Conservation (phyloP, 495 filamentous ascomycete genomes). For the Tuber brumale region DNA sequence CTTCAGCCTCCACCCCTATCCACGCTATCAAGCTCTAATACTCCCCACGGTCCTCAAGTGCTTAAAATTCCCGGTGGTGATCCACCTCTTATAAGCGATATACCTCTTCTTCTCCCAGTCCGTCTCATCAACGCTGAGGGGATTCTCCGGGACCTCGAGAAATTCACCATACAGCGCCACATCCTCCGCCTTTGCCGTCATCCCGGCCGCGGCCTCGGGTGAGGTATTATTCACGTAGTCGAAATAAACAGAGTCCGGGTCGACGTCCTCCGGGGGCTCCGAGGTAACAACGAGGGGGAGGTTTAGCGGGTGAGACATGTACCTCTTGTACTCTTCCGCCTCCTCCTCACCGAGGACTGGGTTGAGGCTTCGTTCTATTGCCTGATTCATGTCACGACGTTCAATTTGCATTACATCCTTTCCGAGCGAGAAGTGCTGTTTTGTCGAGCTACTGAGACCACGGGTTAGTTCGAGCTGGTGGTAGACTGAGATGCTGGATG, state of each 20-base stretch:
- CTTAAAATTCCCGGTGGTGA: slow-evolving; percentile 46
- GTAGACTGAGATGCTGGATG: slow-evolving; percentile 9
- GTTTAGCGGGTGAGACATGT: slow-evolving; percentile 82
- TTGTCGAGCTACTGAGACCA: slow-evolving; percentile 25
- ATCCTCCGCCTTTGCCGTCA: slow-evolving; percentile 56
- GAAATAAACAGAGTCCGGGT: slow-evolving; percentile 27
- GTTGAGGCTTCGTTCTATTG: slow-evolving; percentile 37
- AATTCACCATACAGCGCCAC: slow-evolving; percentile 67
- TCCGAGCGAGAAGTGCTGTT: slow-evolving; percentile 29
- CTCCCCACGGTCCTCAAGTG: slow-evolving; percentile 30
- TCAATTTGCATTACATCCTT: slow-evolving; percentile 39
- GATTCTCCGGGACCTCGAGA: slow-evolving; percentile 67
- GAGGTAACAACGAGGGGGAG: slow-evolving; percentile 79
- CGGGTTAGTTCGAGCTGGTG: slow-evolving; percentile 16
- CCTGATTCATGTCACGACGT: slow-evolving; percentile 46
- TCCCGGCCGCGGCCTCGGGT: slow-evolving; percentile 41
- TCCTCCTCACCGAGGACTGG: slow-evolving; percentile 49
- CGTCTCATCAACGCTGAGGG: slow-evolving; percentile 76
- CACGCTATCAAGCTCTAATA: slow-evolving; percentile 16
- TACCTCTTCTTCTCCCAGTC: slow-evolving; percentile 87
- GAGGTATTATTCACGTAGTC: slow-evolving; percentile 36
- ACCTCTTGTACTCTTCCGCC: slow-evolving; percentile 78
- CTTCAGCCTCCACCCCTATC: neutral
- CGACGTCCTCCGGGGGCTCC: slow-evolving; percentile 50
- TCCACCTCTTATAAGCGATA: slow-evolving; percentile 90